Conservation (phyloP, 208 protist species). For the Wallacemonas rigidus region DNA sequence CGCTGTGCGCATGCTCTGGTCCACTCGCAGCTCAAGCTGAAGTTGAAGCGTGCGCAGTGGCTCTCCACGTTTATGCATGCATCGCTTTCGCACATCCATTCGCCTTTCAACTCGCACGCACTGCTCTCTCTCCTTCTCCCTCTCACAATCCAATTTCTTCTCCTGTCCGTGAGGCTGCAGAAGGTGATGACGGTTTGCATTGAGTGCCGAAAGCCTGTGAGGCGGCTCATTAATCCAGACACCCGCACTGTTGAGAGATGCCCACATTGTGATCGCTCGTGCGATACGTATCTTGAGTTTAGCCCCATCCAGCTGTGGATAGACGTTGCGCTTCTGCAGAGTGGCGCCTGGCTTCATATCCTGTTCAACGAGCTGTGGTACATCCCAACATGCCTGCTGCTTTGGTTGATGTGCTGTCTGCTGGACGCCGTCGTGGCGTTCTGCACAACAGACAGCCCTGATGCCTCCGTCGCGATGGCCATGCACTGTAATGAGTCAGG, state of each 20-base stretch:
- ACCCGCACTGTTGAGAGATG: constrained; percentile 79
- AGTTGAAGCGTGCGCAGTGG: too few species aligned
- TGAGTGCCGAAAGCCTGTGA: constrained; percentile 57
- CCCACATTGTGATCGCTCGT: constrained; percentile 46
- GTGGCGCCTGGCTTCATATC: constrained; percentile 74
- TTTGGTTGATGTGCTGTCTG: constrained; percentile 52
- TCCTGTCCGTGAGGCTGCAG: constrained; percentile 1
- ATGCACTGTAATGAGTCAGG: constrained; percentile 14
- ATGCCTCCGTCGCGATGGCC: not conserved
- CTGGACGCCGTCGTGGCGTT: constrained; percentile 78
- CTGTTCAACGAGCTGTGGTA: constrained; percentile 59
- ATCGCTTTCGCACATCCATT: too few species aligned
- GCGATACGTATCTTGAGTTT: constrained; percentile 83
- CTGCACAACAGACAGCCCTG: constrained; percentile 3
- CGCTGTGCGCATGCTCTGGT: too few species aligned
- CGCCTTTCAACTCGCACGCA: too few species aligned
- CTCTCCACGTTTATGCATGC: too few species aligned
- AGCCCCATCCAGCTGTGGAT: constrained; percentile 73
- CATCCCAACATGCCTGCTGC: constrained; percentile 22
- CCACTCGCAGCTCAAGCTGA: too few species aligned
- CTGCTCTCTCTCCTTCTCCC: constrained; percentile 6
- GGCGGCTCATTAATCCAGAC: constrained; percentile 66
- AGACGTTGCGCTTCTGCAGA: constrained; percentile 67
- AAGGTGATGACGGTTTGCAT: constrained; percentile 76
- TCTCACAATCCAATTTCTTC: constrained; percentile 14